phyloP scores from a whole-genome alignment of 1,139 yeast species.

The Wickerhamomyces sp. region DNA sequence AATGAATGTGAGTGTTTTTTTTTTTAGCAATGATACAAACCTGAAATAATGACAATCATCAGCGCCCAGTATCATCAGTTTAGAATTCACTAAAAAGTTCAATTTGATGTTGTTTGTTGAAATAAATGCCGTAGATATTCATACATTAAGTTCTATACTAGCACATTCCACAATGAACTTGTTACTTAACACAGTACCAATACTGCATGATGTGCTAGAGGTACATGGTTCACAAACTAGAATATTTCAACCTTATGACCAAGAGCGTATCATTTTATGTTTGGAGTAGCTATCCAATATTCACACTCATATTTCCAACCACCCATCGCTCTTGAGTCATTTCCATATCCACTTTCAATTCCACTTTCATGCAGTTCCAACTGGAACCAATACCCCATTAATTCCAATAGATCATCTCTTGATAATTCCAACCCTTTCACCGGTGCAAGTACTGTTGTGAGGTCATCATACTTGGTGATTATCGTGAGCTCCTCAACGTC shows the following conservation, averaged over 20 bases:
- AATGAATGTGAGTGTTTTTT: neutral
- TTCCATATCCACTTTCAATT: conserved; percentile 50
- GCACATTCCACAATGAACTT: no score
- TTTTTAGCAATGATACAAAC: neutral
- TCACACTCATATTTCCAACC: conserved; percentile 61
- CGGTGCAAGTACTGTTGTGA: conserved; percentile 27
- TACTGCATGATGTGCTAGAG: no score
- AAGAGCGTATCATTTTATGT: neutral
- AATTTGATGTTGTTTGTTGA: no score
- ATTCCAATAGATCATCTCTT: conserved; percentile 49
- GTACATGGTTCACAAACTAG: no score
- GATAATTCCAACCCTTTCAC: conserved; percentile 61
- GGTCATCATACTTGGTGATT: conserved; percentile 27
- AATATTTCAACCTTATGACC: no score
- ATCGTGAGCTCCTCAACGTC: conserved; percentile 34
- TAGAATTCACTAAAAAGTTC: no score
- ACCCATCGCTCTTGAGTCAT: conserved; percentile 50
- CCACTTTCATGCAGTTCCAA: conserved; percentile 41
- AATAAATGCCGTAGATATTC: no score
- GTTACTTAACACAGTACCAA: no score
- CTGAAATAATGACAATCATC: no score
- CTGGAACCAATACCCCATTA: conserved; percentile 43
- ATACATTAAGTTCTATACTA: no score
- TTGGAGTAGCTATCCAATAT: conserved; percentile 59
- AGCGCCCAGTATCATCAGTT: no score